Evolutionary conservation across 495 filamentous ascomycete species (phyloP), one percentile per base, ranked within the genome.

Genomic region (Aspergillus affinis): DNA sequence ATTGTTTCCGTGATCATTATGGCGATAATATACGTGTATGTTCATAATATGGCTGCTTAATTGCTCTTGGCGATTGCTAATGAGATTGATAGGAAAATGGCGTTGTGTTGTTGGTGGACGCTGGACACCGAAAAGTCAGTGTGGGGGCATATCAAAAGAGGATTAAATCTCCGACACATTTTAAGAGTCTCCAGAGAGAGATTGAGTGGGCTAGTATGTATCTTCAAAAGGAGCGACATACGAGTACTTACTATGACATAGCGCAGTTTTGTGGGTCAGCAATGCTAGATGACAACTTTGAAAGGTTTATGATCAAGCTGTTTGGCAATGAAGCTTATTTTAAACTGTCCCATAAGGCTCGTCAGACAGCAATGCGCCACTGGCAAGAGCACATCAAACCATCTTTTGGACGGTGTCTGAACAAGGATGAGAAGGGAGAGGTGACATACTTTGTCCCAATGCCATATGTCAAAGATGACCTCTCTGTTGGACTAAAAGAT

Each of bases 211-310:
- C 76, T 46, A 32, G 66, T 59, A 36, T 76, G 55, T 87, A 81
- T 52, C 54, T 87, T 8, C 58, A 10, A 10, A 15, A 41, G 1
- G 13, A 41, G 15, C n/a, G 3, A 1, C 2, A 30, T n/a, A n/a
- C n/a, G 15, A 44, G 19, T 36, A 3, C 10, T 36, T 19, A 54
- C 30, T 20, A 21, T 3, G 30, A 46, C 32, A 69, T 49, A 69
- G 83, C 82, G 3, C 80, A 70, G 7, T 61, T 83, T 10, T 86
- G 82, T 57, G 85, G 85, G 7, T 84, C 82, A 0, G 76, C 77
- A 10, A 81, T 81, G 32, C 66, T 88, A 17, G 81, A 84, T 58
- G 57, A 74, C 51, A 54, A 62, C 10, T 85, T 85, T 49, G 59
- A 68, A 30, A 66, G 76, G 6, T 75, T 78, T 23, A 68, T 88